A percentile compares a stretch with the other conserved stretches of the same genome.
These are phyloP conservation scores for Lachancea lanzarotensis DNA, from an alignment of 805 yeast genomes.

Conservation along the genomic window DNA sequence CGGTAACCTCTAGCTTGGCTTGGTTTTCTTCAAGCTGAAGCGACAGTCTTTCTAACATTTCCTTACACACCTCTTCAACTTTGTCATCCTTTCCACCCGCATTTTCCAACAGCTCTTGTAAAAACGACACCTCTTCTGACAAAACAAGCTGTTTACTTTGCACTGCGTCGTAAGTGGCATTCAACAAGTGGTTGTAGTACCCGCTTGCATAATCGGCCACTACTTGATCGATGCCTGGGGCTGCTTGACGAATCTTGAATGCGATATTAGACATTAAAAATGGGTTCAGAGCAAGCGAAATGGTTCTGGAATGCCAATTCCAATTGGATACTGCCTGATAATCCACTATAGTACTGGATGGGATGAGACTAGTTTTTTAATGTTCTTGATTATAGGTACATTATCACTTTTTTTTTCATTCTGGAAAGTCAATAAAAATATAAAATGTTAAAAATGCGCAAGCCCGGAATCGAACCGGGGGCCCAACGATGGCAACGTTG, in stretches of 20 bases:
- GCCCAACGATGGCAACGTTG: slow-evolving; percentile 31
- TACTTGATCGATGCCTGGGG: slow-evolving; percentile 76
- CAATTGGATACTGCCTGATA: too few relatives aligned
- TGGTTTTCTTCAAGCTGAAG: slow-evolving; percentile 57
- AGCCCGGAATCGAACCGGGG: slow-evolving; percentile 31
- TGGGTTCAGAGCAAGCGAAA: background rate
- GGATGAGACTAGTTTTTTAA: too few relatives aligned
- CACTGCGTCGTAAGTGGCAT: slow-evolving; percentile 75
- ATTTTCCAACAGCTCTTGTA: slow-evolving; percentile 56
- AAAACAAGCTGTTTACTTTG: slow-evolving; percentile 65
- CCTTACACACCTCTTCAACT: slow-evolving; percentile 43
- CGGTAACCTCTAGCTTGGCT: slow-evolving; percentile 69
- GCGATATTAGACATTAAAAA: slow-evolving; percentile 35
- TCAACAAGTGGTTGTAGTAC: slow-evolving; percentile 75
- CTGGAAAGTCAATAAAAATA: background rate
- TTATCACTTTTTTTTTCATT: too few relatives aligned
- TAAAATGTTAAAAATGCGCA: slow-evolving; percentile 17
- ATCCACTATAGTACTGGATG: background rate
- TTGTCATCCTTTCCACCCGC: slow-evolving; percentile 74
- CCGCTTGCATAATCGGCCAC: slow-evolving; percentile 89
- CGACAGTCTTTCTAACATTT: slow-evolving; percentile 42
- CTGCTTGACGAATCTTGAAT: slow-evolving; percentile 74
- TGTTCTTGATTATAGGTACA: too few relatives aligned
- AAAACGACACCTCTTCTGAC: slow-evolving; percentile 58
- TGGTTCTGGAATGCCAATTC: background rate